Evolutionary conservation across 495 filamentous ascomycete species (phyloP).

Genomic region (Rusavskia elegans): DNA sequence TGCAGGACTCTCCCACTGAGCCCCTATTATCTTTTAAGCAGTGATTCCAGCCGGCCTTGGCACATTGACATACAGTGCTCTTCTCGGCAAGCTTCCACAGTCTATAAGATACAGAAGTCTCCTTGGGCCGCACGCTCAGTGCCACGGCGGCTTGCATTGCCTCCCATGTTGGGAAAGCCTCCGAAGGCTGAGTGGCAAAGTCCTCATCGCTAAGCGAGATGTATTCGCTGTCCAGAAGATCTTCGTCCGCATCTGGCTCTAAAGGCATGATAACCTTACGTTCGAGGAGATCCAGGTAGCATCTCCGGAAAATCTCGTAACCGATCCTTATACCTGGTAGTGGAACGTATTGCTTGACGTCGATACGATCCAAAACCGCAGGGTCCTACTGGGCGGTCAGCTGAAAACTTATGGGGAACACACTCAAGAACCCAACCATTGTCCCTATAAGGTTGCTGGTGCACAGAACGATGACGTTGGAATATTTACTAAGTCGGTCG

Average conservation of each 20-base stretch:
- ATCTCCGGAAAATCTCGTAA: conserved; percentile 36
- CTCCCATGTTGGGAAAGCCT: not conserved
- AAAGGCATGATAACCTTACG: conserved; percentile 19
- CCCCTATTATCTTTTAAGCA: conserved; percentile 1
- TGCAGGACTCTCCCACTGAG: conserved; percentile 16
- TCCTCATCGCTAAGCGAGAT: not conserved
- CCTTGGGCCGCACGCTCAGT: not conserved
- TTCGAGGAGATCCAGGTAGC: conserved; percentile 31
- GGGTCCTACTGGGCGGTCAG: conserved; percentile 16
- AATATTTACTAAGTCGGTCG: conserved; percentile 21
- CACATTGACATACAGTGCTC: not conserved
- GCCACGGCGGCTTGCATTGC: not conserved
- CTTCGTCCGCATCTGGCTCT: not conserved
- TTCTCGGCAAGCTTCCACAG: conserved; percentile 3
- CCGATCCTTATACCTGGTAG: conserved; percentile 20
- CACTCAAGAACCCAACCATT: conserved; percentile 14
- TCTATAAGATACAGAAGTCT: not conserved
- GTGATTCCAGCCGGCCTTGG: not conserved
- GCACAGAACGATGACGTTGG: conserved; percentile 34
- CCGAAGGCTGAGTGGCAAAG: not conserved
- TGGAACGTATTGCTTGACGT: conserved; percentile 34
- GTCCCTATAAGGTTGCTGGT: conserved; percentile 32
- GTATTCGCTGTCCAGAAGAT: too few species aligned
- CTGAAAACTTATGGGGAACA: not conserved
- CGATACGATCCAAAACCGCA: conserved; percentile 40